A percentile compares a stretch with the other conserved stretches of the same genome.
These are phyloP conservation scores for Cephaloascus fragrans DNA, from an alignment of 805 yeast species.

Conservation along the genomic window DNA sequence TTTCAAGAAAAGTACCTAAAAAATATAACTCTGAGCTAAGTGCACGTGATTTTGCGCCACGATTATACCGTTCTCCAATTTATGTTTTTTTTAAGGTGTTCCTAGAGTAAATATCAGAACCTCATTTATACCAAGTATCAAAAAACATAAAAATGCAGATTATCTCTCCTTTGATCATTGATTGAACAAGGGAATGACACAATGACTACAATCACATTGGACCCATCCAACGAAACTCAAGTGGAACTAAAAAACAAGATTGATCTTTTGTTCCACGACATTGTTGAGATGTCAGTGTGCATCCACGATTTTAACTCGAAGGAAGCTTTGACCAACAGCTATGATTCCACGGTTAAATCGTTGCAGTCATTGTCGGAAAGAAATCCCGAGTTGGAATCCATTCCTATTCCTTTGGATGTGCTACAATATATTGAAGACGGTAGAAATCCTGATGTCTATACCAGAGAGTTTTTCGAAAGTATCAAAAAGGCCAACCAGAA, in stretches of 20 bases:
- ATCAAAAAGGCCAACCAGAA: conserved; percentile 85
- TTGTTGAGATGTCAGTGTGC: background rate
- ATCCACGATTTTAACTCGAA: background rate
- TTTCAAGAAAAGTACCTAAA: no score
- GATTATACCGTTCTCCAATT: no score
- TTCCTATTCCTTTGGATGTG: conserved; percentile 73
- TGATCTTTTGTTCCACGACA: background rate
- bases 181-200: background rate
- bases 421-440: conserved; percentile 91
- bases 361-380: conserved; percentile 19
- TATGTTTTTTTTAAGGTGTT: no score
- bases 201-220: background rate
- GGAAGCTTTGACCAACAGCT: background rate
- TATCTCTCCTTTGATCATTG: no score
- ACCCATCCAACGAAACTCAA: background rate
- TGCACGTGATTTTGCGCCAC: no score
- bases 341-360: conserved; percentile 21
- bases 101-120: no score
- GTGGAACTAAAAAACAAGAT: background rate
- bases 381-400: conserved; percentile 19
- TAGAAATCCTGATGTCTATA: conserved; percentile 92
- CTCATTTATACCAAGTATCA: no score
- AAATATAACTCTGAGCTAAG: no score
- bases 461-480: conserved; percentile 92
- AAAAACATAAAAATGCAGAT: no score